These are phyloP conservation scores for Grosmannia serpens DNA, from an alignment of 2,329 filamentous ascomycete genomes.

Conservation along the genomic window DNA sequence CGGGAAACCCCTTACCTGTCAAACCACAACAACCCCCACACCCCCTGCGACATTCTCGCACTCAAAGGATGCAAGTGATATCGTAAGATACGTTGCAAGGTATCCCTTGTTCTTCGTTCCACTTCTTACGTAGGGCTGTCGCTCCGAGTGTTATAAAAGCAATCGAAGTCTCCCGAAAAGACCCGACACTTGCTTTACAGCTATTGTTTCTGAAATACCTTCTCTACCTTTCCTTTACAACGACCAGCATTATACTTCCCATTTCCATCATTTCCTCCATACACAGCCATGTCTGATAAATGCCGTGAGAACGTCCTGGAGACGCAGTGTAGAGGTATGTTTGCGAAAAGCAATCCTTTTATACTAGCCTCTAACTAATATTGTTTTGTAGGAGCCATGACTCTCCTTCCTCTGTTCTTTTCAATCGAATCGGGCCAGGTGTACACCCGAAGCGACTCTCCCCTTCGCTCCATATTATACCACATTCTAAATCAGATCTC, in stretches of 20 bases:
- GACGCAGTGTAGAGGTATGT: conserved; percentile 3
- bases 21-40: neutral
- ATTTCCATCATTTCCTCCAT: neutral
- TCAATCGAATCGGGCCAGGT: conserved; percentile 17
- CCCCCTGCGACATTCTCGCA: neutral
- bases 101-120: neutral
- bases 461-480: conserved; percentile 16
- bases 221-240: neutral
- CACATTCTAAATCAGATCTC: conserved; percentile 15
- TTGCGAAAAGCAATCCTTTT: neutral
- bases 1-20: neutral
- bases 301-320: neutral
- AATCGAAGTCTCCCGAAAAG: neutral
- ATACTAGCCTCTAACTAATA: neutral
- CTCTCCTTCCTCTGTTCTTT: conserved; percentile 17
- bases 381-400: conserved; percentile 16
- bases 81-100: neutral
- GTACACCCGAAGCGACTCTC: conserved; percentile 16
- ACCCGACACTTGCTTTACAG: neutral
- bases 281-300: neutral
- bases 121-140: neutral
- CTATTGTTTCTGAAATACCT: neutral
- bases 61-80: neutral
- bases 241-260: too few species aligned
- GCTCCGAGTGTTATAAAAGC: neutral